Base-by-base conservation (phyloP, 2,329 filamentous ascomycete species). In the Diaporthe sp. region DNA sequence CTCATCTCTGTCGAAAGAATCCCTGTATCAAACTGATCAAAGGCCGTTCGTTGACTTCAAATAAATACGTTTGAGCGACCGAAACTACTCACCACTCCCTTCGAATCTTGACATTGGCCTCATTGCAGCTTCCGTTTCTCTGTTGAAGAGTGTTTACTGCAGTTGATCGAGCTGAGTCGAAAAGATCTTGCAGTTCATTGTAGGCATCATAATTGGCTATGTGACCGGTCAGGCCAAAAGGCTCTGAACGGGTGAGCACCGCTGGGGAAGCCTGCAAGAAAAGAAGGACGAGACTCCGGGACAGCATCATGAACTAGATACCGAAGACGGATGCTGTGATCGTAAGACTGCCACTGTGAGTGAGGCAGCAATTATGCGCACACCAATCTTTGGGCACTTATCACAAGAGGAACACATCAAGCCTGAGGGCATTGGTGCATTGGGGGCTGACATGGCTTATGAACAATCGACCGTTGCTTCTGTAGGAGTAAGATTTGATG, bases 1-100 rank as follows among this genome's bases (percentile, higher is more conserved):
- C 70, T 61, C 70, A 25, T 72, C 39, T 37, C 25, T 49, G 31
- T n/a, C n/a, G 22, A 25, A 61, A 19, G 42, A 60, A 34, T 72
- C 55, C 55, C 70, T 72, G 12, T 2, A 46, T 25, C 19, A 37
- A 17, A 8, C 3, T 5, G 19, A 31, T 71, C 28, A 34, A 39
- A 28, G 0, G 17, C 10, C 10, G 22, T 8, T 10, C 13, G 15
- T 28, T 28, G 5, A 17, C 3, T 25, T 15, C 4, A 53, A 46
- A 28, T 3, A n/a, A 55, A 22, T 51, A 34, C 10, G 17, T 31
- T 12, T 34, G 39, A 9, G 7, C 9, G n/a, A 12, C 25, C 19
- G 17, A 9, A 34, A 10, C 4, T 15, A 44, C 53, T 71, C 28
- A 58, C 53, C 51, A 71, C 15, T 71, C 53, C 25, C 39, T 71